A percentile compares a stretch with the other conserved stretches of the same genome.
phyloP scores from a whole-genome alignment of 768 basidiomycete genomes.

The Stropharia rugosoannulata region DNA sequence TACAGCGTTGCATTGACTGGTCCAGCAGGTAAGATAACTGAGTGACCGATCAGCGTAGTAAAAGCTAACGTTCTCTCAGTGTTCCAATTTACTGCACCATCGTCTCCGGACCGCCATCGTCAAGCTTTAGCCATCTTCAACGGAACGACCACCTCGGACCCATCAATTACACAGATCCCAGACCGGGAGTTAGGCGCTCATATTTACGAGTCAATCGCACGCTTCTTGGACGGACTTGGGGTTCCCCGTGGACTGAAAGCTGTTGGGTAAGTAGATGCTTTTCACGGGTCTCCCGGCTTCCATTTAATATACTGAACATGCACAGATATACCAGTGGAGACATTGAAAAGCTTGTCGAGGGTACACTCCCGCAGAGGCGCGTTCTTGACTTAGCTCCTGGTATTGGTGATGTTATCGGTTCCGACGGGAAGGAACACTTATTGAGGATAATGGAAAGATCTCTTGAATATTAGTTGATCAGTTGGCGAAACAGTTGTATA shows the following conservation, averaged over 20 bases:
- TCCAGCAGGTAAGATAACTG: conserved; percentile 58
- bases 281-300: background rate
- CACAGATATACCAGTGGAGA: conserved; percentile 64
- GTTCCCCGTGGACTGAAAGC: conserved; percentile 86
- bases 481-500: background rate
- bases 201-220: conserved; percentile 83
- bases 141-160: conserved; percentile 59
- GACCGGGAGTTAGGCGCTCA: conserved; percentile 78
- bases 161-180: conserved; percentile 69
- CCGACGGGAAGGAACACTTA: conserved; percentile 82
- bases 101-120: conserved; percentile 88
- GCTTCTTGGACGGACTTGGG: conserved; percentile 82
- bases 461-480: conserved; percentile 63
- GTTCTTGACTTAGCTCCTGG: conserved; percentile 93
- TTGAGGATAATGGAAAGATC: conserved; percentile 78
- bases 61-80: conserved; percentile 39
- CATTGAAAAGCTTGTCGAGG: conserved; percentile 77
- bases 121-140: conserved; percentile 86
- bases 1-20: conserved; percentile 82
- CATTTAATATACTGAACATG: background rate
- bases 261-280: conserved; percentile 47
- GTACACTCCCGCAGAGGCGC: conserved; percentile 88
- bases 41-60: background rate
- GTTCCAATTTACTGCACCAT: conserved; percentile 95
- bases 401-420: conserved; percentile 78